Evolutionary conservation across 768 basidiomycete species (phyloP).

Genomic region (Omphalotus guepiniiformis): DNA sequence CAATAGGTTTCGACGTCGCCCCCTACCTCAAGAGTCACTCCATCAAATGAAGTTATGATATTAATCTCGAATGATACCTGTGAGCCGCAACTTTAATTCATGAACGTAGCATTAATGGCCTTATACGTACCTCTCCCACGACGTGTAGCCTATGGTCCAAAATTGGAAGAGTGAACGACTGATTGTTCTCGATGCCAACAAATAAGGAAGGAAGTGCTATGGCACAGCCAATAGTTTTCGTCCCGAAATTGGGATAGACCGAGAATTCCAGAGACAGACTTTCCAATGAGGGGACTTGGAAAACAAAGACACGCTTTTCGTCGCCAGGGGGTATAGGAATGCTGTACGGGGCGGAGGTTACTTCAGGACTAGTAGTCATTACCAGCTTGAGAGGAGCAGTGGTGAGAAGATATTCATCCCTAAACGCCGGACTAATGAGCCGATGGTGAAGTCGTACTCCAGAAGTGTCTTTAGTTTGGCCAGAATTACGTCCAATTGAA

Average conservation of each 20-base stretch:
- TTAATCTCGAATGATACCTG: conserved; percentile 88
- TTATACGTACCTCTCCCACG: conserved; percentile 76
- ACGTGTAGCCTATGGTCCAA: conserved; percentile 90
- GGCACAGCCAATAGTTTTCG: conserved; percentile 92
- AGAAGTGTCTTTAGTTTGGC: conserved; percentile 27
- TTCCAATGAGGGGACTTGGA: conserved; percentile 77
- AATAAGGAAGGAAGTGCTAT: conserved; percentile 80
- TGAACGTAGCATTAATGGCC: conserved; percentile 5
- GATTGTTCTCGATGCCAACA: conserved; percentile 46
- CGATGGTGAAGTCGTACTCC: conserved; percentile 71
- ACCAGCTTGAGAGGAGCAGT: conserved; percentile 91
- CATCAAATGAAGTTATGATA: conserved; percentile 84
- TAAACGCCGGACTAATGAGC: conserved; percentile 62
- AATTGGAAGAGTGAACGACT: conserved; percentile 67
- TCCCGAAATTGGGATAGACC: conserved; percentile 95
- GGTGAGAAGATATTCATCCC: conserved; percentile 62
- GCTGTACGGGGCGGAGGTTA: conserved; percentile 84
- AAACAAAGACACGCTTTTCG: conserved; percentile 69
- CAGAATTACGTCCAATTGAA: conserved; percentile 67
- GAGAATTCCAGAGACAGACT: conserved; percentile 86
- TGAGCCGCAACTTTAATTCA: conserved; percentile 10
- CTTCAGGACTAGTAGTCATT: conserved; percentile 84
- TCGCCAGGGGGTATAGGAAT: conserved; percentile 81
- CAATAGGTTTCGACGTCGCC: conserved; percentile 98
- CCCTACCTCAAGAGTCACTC: conserved; percentile 89